Evolutionary conservation across 164 flowering plant species (phyloP).

Genomic region (Euptelea pleiosperma): DNA sequence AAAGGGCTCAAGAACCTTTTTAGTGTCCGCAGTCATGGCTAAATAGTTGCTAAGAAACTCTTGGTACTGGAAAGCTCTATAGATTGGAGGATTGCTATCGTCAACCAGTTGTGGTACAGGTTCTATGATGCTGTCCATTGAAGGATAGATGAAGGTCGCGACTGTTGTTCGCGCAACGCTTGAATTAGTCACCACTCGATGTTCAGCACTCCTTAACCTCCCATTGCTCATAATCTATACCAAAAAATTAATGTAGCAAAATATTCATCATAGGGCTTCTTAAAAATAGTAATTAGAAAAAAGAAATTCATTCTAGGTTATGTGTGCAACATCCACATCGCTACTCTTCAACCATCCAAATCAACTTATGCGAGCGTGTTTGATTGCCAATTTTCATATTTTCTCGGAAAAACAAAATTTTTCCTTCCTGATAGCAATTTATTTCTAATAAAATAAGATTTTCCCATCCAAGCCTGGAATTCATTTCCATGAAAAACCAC

Average conservation of each 20-base stretch:
- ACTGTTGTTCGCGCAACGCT: slow-evolving; percentile 19
- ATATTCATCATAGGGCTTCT: no score
- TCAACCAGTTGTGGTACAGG: slow-evolving; percentile 21
- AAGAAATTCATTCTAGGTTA: not conserved
- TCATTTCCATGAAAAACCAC: no score
- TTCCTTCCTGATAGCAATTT: no score
- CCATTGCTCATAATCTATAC: slow-evolving; percentile 40
- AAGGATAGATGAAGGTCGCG: slow-evolving; percentile 15
- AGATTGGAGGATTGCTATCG: slow-evolving; percentile 14
- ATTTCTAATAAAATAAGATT: no score
- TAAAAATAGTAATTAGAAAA: not conserved
- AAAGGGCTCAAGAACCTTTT: not conserved
- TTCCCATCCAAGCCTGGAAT: no score
- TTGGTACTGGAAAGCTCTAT: slow-evolving; percentile 12
- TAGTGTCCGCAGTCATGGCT: not conserved
- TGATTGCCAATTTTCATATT: no score
- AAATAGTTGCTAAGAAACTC: slow-evolving; percentile 14
- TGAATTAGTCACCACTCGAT: slow-evolving; percentile 31
- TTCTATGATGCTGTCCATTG: slow-evolving; percentile 8
- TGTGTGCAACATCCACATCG: not conserved
- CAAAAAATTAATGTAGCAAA: not conserved
- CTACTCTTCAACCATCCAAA: not conserved
- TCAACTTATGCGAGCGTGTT: no score
- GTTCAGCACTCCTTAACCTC: slow-evolving; percentile 25
- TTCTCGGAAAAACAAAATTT: no score